Evolutionary conservation across 2,329 filamentous ascomycete species (phyloP).

Genomic region (Biscogniauxia marginata): DNA sequence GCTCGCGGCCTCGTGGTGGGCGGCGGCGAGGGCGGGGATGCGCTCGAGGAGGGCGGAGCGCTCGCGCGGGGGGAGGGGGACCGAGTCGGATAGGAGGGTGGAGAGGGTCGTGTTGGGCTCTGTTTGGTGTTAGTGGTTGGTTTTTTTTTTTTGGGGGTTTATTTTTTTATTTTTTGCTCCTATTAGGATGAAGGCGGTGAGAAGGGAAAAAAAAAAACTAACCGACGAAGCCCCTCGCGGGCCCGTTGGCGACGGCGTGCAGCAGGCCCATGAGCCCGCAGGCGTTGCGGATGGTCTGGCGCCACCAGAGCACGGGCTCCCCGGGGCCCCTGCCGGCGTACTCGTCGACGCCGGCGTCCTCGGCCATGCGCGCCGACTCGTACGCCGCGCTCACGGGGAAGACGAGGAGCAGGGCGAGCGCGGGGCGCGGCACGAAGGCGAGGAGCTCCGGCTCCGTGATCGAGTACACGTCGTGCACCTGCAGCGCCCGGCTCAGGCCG

Average conservation of each 20-base stretch:
- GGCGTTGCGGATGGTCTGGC: conserved; percentile 90
- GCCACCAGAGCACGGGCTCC: conserved; percentile 90
- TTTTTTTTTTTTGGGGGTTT: background rate
- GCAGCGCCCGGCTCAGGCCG: conserved; percentile 73
- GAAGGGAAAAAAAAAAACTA: conserved; percentile 32
- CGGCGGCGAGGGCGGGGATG: conserved; percentile 70
- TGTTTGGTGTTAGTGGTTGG: conserved; percentile 21
- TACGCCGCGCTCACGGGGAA: conserved; percentile 82
- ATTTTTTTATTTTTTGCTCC: background rate
- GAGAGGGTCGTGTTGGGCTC: conserved; percentile 57
- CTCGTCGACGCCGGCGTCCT: conserved; percentile 63
- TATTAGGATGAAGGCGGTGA: background rate
- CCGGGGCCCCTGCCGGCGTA: conserved; percentile 66
- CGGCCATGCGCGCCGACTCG: conserved; percentile 70
- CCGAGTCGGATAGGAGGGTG: conserved; percentile 66
- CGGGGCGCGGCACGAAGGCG: conserved; percentile 82
- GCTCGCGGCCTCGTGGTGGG: conserved; percentile 75
- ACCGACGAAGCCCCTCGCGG: conserved; percentile 62
- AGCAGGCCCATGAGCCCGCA: conserved; percentile 88
- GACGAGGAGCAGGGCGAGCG: conserved; percentile 84
- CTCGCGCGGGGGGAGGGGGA: conserved; percentile 62
- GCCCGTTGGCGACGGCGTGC: conserved; percentile 79
- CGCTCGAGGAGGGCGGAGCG: conserved; percentile 76
- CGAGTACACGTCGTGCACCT: conserved; percentile 89
- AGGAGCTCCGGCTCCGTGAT: conserved; percentile 84